Evolutionary conservation across 2,329 filamentous ascomycete genomes (phyloP), one percentile per base, ranked within the genome.

Genomic region (Arthrobotrys entomopaga): DNA sequence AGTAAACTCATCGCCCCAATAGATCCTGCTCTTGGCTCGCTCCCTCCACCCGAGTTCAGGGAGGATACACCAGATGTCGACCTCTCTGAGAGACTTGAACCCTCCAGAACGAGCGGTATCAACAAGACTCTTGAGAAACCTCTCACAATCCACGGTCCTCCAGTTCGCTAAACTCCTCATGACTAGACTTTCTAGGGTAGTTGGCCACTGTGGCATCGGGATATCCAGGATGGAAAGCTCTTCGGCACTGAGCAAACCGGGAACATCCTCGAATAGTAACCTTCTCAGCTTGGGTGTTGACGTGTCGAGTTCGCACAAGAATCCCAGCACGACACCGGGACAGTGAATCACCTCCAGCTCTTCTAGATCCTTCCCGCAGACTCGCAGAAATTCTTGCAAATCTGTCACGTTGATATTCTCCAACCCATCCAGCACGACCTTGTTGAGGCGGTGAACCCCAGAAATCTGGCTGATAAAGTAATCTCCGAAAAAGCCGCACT

Each of bases 11-110:
- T 73, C 61, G 13, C 69, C 61, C 69, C 69, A 73, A 29, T 57
- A 50, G 42, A 50, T 66, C 24, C 69, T 65, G 29, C 61, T 73
- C 7, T 38, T 57, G 24, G 69, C 69, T 10, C 69, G 61, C 26
- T 73, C 69, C 19, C 69, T 60, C 69, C 69, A 73, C 42, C 69
- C 46, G n/a, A 73, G 52, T n/a, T 66, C 56, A 1, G 69, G 69
- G 19, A 73, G 61, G 22, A 73, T 73, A 26, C 69, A 73, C 69
- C 69, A 73, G 26, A 73, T 58, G 53, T 73, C 69, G 1, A 73
- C 43, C 50, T 73, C 69, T n/a, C 69, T 65, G 2, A 73, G 16
- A 3, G 69, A 48, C 54, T 38, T 73, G 16, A 73, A 73, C 1
- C 61, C 54, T 8, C 69, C 69, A n/a, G 50, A 46, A 11, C 52